Evolutionary conservation across 2,329 filamentous ascomycete genomes (phyloP).

Genomic region (Aspergillus sp.): DNA sequence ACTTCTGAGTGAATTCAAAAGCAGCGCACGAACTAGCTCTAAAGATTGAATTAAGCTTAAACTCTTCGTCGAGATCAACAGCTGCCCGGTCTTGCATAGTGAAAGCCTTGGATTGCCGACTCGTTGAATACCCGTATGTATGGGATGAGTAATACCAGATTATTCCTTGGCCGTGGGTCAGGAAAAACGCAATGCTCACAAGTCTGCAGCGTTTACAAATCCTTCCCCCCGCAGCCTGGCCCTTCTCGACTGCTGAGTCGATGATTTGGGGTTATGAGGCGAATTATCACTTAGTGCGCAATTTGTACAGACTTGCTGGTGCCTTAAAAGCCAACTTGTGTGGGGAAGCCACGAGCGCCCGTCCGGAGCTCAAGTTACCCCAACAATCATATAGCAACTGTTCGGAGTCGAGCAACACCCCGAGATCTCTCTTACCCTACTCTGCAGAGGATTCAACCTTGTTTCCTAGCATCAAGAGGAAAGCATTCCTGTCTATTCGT

Average conservation of each 20-base stretch:
- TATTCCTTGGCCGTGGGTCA: not conserved
- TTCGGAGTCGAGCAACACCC: not conserved
- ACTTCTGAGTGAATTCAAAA: not conserved
- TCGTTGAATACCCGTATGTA: not conserved
- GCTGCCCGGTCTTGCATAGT: not conserved
- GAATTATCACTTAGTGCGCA: not conserved
- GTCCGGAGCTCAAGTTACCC: not conserved
- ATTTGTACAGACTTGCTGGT: not conserved
- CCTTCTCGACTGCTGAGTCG: not conserved
- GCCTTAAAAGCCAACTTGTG: not conserved
- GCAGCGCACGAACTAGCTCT: not conserved
- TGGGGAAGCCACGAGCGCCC: conserved; percentile 10
- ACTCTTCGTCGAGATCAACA: not conserved
- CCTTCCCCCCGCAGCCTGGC: not conserved
- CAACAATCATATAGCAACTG: not conserved
- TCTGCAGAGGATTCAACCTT: not conserved
- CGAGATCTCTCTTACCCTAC: not conserved
- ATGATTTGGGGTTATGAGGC: not conserved
- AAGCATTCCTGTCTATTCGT: not conserved
- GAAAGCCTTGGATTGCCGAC: not conserved
- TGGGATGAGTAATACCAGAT: not conserved
- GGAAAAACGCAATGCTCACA: not conserved
- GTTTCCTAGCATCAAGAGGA: not conserved
- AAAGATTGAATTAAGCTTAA: not conserved
- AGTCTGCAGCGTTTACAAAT: not conserved